Evolutionary conservation across 345 rosid genomes (phyloP).

Genomic region (Psidium guajava): DNA sequence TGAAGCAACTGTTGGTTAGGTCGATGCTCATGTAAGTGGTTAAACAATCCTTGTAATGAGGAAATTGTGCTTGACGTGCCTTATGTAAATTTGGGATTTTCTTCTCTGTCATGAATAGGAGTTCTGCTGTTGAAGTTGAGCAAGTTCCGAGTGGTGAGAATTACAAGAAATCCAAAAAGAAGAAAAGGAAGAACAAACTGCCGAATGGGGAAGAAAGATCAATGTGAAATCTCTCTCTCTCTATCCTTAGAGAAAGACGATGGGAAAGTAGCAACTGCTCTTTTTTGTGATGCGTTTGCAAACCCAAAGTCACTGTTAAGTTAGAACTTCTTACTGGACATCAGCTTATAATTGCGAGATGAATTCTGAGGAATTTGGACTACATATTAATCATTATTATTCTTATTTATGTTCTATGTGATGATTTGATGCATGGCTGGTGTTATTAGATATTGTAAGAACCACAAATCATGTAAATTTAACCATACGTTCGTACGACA

Average conservation of each 20-base stretch:
- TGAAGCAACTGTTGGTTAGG: background rate
- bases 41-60: background rate
- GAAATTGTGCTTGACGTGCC: background rate
- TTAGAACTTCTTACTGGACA: background rate
- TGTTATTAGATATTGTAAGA: background rate
- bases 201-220: background rate
- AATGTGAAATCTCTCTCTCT: background rate
- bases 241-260: background rate
- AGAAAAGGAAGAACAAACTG: background rate
- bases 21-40: background rate
- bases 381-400: background rate
- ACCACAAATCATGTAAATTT: background rate
- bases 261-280: background rate
- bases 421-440: background rate
- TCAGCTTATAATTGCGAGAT: background rate
- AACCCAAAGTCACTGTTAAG: background rate
- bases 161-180: background rate
- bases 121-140: background rate
- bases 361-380: background rate
- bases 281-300: background rate
- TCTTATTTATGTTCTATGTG: background rate
- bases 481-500: background rate
- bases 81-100: background rate
- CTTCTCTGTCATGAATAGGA: background rate
- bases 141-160: background rate